Evolutionary conservation across 1,284 basidiomycete genomes (phyloP).

Genomic region (Fomitopsis betulina): DNA sequence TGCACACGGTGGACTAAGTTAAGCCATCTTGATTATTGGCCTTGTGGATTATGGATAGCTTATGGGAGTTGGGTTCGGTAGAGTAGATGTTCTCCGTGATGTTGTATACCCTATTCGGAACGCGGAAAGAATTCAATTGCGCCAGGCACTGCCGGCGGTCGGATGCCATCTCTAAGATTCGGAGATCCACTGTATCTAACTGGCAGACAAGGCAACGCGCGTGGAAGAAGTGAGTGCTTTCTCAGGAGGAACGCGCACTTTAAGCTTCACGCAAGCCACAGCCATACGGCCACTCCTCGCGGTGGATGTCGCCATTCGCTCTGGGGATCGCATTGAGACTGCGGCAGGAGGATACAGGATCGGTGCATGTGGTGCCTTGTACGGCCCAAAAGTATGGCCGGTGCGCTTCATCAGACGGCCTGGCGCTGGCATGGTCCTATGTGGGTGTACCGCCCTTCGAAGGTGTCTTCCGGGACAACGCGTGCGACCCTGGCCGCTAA

Average conservation of each 20-base stretch:
- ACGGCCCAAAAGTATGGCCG: neutral
- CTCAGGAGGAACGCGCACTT: neutral
- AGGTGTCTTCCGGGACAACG: neutral
- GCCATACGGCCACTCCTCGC: neutral
- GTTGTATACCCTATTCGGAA: neutral
- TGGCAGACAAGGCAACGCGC: neutral
- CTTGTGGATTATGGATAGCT: neutral
- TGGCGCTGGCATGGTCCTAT: neutral
- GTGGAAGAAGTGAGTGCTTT: neutral
- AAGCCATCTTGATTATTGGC: slow-evolving; percentile 1
- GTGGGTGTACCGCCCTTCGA: neutral
- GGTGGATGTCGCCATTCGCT: neutral
- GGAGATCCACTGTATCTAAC: neutral
- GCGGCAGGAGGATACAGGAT: too few relatives aligned
- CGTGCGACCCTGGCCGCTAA: neutral
- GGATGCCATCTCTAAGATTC: neutral
- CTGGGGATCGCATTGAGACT: too few relatives aligned
- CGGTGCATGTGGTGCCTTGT: too few relatives aligned
- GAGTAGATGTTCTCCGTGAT: neutral
- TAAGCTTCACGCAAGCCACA: neutral
- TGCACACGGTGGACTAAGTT: neutral
- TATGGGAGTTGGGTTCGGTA: neutral
- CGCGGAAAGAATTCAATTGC: neutral
- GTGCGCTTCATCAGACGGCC: neutral
- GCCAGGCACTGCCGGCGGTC: neutral